Evolutionary conservation across 2,329 filamentous ascomycete genomes (phyloP).

Genomic region (Sarocladiaceae sp.): DNA sequence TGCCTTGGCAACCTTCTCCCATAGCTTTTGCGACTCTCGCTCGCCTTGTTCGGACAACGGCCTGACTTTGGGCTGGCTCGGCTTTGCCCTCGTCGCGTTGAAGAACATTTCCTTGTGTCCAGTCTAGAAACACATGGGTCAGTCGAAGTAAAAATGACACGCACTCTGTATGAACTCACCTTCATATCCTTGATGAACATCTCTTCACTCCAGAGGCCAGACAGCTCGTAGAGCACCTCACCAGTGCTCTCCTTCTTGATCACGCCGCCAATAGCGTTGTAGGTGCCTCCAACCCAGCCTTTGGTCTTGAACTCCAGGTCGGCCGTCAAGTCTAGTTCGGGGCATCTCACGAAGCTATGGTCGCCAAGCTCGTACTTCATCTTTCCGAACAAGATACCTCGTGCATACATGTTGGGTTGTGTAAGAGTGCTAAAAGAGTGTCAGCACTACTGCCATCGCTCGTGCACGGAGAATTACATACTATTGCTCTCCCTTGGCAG

Average conservation of each 20-base stretch:
- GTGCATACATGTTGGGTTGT: conserved; percentile 98
- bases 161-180: conserved; percentile 36
- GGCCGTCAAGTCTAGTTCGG: conserved; percentile 78
- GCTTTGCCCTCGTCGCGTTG: conserved; percentile 74
- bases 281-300: conserved; percentile 92
- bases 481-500: conserved; percentile 77
- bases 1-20: conserved; percentile 76
- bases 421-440: conserved; percentile 66
- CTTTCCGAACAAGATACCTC: conserved; percentile 94
- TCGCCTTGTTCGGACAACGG: conserved; percentile 84
- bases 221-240: conserved; percentile 85
- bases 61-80: conserved; percentile 67
- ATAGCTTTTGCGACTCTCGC: conserved; percentile 84
- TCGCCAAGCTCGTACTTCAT: conserved; percentile 99
- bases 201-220: conserved; percentile 88
- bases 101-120: conserved; percentile 88
- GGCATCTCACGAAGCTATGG: conserved; percentile 88
- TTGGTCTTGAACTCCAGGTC: conserved; percentile 99
- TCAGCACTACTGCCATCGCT: background rate
- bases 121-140: conserved; percentile 50
- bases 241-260: conserved; percentile 88
- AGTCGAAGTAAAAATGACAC: conserved; percentile 6
- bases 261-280: conserved; percentile 89
- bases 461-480: conserved; percentile 40
- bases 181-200: conserved; percentile 86